Conservation (phyloP, 139 green algal genomes). For the Chloropicon primus region DNA sequence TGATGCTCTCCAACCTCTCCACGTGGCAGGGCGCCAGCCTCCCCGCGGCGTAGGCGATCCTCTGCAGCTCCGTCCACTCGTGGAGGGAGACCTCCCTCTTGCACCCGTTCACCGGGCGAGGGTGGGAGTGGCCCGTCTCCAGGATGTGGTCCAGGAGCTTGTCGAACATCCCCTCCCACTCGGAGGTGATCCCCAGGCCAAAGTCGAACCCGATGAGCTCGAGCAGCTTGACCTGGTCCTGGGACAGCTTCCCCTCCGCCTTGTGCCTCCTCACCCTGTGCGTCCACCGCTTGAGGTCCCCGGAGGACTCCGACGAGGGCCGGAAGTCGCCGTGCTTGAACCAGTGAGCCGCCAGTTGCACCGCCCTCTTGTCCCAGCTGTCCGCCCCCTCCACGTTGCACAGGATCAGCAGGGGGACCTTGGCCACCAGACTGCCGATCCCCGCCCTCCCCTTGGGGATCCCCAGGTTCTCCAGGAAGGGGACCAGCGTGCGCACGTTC, state of each 20-base stretch:
- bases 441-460: slow-evolving; percentile 12
- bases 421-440: neutral
- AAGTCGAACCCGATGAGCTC: slow-evolving; percentile 44
- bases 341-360: slow-evolving; percentile 34
- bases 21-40: neutral
- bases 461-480: slow-evolving; percentile 27
- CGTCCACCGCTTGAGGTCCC: neutral
- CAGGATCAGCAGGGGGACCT: slow-evolving; percentile 33
- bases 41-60: neutral
- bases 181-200: slow-evolving; percentile 36
- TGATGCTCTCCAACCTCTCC: neutral
- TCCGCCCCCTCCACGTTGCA: slow-evolving; percentile 44
- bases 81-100: neutral
- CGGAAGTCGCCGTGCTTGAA: slow-evolving; percentile 27
- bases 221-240: slow-evolving; percentile 17
- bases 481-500: slow-evolving; percentile 30
- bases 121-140: slow-evolving; percentile 28
- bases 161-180: slow-evolving; percentile 50
- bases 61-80: neutral
- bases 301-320: neutral
- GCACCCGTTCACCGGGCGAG: neutral
- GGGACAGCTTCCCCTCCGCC: neutral
- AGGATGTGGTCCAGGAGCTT: slow-evolving; percentile 39
- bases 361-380: slow-evolving; percentile 35
- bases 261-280: neutral